phyloP scores from a whole-genome alignment of 2,329 filamentous ascomycete genomes.

The Botrytis byssoidea region DNA sequence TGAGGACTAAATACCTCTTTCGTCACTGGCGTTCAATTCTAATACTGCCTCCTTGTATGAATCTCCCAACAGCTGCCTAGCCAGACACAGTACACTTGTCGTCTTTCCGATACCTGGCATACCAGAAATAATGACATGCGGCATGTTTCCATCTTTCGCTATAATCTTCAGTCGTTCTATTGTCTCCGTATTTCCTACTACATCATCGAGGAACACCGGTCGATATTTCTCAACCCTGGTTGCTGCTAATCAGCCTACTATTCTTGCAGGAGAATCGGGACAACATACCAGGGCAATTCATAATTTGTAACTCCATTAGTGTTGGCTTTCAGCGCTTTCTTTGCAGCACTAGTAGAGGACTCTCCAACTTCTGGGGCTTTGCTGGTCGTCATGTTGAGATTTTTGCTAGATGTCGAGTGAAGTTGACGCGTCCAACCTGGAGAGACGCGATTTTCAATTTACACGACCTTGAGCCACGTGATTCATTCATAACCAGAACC shows the following conservation, averaged over 20 bases:
- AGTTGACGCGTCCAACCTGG: slow-evolving; percentile 27
- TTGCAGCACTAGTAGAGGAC: slow-evolving; percentile 57
- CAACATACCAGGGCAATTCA: slow-evolving; percentile 72
- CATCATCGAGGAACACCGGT: slow-evolving; percentile 90
- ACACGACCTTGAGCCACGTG: slow-evolving; percentile 24
- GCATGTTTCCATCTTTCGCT: slow-evolving; percentile 98
- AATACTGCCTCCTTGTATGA: slow-evolving; percentile 96
- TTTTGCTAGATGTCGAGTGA: slow-evolving; percentile 11
- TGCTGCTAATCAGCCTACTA: background rate
- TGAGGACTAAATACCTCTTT: slow-evolving; percentile 62
- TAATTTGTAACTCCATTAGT: slow-evolving; percentile 57
- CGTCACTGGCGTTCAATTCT: slow-evolving; percentile 94
- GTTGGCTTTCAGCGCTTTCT: slow-evolving; percentile 52
- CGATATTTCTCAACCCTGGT: slow-evolving; percentile 96
- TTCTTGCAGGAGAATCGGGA: background rate
- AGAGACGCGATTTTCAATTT: slow-evolving; percentile 29
- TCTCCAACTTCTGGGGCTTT: slow-evolving; percentile 50
- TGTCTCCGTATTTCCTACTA: slow-evolving; percentile 97
- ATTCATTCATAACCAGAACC: background rate
- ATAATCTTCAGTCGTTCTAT: slow-evolving; percentile 98
- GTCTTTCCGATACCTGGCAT: slow-evolving; percentile 99
- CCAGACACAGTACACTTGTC: slow-evolving; percentile 89
- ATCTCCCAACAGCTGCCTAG: slow-evolving; percentile 85
- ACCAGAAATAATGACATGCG: slow-evolving; percentile 97
- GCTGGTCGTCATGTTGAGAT: slow-evolving; percentile 30